A percentile compares a stretch with the other conserved stretches of the same genome.
These are phyloP conservation scores for Globisporangium perplexum DNA, from an alignment of 352 stramenopile genomes.

Conservation along the genomic window DNA sequence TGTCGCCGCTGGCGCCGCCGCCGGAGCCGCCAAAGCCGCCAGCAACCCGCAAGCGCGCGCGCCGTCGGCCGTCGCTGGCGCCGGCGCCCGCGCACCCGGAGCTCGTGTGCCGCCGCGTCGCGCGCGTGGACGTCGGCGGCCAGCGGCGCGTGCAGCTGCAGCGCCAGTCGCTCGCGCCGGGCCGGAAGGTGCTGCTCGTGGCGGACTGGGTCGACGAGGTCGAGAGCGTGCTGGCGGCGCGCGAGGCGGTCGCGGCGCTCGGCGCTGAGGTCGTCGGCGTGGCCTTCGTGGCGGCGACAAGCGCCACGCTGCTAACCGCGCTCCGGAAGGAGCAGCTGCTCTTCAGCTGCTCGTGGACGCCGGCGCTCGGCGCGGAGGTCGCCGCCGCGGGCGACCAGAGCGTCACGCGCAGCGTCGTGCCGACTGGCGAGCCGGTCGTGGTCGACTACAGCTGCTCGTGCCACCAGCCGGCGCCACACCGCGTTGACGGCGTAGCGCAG, in stretches of 20 bases:
- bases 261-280: constrained; percentile 46
- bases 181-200: constrained; percentile 14
- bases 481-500: not conserved
- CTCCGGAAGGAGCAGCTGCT: constrained; percentile 32
- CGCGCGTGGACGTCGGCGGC: not conserved
- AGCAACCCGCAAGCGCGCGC: not conserved
- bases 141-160: not conserved
- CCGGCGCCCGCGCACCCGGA: not conserved
- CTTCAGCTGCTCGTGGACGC: constrained; percentile 46
- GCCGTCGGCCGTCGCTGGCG: not conserved
- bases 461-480: constrained; percentile 1
- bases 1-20: not conserved
- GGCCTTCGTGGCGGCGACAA: constrained; percentile 40
- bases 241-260: constrained; percentile 28
- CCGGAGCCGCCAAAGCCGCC: not conserved
- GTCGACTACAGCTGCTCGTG: constrained; percentile 15
- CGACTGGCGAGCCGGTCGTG: not conserved
- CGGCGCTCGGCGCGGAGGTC: constrained; percentile 26
- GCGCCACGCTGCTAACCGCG: constrained; percentile 22
- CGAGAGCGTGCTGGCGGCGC: constrained; percentile 35
- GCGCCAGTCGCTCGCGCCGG: not conserved
- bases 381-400: constrained; percentile 8
- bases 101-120: not conserved
- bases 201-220: constrained; percentile 50
- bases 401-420: constrained; percentile 8